A percentile compares a stretch with the other conserved stretches of the same genome.
These are phyloP conservation scores for Cladosporium cucumerinum DNA, from an alignment of 2,329 filamentous ascomycete genomes.

Conservation along the genomic window DNA sequence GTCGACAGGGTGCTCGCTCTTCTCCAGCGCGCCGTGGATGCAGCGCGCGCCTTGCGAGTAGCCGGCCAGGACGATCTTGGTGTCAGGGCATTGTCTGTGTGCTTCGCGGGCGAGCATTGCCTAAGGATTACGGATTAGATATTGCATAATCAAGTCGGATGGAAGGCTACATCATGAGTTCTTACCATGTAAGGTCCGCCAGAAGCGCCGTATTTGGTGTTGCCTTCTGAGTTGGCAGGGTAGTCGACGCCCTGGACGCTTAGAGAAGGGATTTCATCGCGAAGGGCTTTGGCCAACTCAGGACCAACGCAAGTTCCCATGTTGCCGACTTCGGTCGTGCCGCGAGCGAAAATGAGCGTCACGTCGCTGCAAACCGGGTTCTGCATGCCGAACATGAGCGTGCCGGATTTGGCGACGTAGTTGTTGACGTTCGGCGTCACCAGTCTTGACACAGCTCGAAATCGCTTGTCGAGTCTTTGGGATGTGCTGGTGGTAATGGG, in stretches of 20 bases:
- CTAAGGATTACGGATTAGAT: too few species aligned
- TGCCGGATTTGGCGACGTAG: conserved; percentile 4
- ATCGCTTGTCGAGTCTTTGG: neutral
- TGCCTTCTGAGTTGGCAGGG: conserved; percentile 25
- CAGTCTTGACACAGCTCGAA: neutral
- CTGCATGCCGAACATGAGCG: conserved; percentile 13
- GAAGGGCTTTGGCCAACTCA: conserved; percentile 47
- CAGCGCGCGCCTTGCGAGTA: conserved; percentile 22
- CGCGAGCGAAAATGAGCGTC: conserved; percentile 58
- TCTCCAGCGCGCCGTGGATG: conserved; percentile 14
- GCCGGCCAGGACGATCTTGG: conserved; percentile 22
- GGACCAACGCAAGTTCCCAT: conserved; percentile 51
- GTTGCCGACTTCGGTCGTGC: conserved; percentile 53
- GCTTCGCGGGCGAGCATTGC: conserved; percentile 20
- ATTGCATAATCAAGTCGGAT: too few species aligned
- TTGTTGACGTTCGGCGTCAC: conserved; percentile 3
- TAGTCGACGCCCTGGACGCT: conserved; percentile 28
- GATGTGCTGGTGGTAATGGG: neutral
- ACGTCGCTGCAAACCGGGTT: conserved; percentile 41
- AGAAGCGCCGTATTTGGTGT: conserved; percentile 24
- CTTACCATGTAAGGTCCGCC: conserved; percentile 20
- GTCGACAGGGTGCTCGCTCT: conserved; percentile 16
- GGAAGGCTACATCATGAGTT: too few species aligned
- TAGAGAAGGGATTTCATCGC: neutral
- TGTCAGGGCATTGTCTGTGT: conserved; percentile 20